A percentile compares a stretch with the other conserved stretches of the same genome.
Evolutionary conservation across 176 grass and related monocot species (phyloP).

Genomic region (Melocanna baccifera): DNA sequence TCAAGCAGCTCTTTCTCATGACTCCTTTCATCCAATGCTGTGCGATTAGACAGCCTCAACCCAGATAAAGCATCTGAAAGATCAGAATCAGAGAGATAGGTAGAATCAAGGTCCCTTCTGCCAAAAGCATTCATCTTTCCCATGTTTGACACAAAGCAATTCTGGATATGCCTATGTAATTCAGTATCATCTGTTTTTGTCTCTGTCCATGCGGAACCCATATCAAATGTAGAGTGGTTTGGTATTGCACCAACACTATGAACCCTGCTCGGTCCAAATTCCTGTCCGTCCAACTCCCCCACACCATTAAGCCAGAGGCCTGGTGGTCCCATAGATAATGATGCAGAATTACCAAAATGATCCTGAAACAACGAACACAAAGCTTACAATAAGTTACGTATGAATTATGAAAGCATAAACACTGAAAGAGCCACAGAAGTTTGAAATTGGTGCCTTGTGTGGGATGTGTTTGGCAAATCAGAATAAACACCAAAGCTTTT

Average conservation of each 20-base stretch:
- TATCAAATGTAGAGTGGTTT: constrained; percentile 16
- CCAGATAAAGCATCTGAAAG: constrained; percentile 48
- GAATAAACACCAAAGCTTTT: neutral
- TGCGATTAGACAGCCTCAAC: constrained; percentile 36
- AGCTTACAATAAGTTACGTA: neutral
- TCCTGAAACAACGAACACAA: constrained; percentile 26
- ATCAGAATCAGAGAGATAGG: constrained; percentile 27
- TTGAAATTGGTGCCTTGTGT: neutral
- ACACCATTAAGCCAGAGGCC: constrained; percentile 7
- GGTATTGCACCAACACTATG: constrained; percentile 11
- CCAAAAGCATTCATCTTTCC: constrained; percentile 38
- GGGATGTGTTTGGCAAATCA: neutral
- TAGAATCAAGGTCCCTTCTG: constrained; percentile 19
- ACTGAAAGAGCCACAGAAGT: neutral
- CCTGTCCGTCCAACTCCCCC: constrained; percentile 24
- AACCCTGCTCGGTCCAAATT: constrained; percentile 30
- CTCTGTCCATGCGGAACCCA: constrained; percentile 29
- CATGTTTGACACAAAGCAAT: constrained; percentile 31
- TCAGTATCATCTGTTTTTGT: constrained; percentile 22
- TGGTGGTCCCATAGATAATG: constrained; percentile 16
- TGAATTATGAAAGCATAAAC: neutral
- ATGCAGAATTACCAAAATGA: constrained; percentile 32
- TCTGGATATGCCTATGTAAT: constrained; percentile 13
- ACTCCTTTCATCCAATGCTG: constrained; percentile 25
- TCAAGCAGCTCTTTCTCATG: constrained; percentile 36